Conservation (phyloP, 306 rosid genomes). For the Acacia crassicarpa region DNA sequence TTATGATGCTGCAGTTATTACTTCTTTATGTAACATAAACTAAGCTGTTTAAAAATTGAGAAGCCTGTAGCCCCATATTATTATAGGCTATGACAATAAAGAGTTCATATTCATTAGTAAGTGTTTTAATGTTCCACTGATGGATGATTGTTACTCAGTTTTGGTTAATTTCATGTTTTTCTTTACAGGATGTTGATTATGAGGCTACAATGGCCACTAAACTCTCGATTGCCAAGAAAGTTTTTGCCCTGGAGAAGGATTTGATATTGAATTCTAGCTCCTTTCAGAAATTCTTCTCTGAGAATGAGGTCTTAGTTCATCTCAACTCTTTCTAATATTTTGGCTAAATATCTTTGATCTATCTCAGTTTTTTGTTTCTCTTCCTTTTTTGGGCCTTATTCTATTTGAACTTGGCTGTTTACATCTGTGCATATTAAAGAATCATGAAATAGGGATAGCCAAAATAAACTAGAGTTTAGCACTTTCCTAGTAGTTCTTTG, state of each 20-base stretch:
- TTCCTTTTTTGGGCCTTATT: not conserved
- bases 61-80: not conserved
- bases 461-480: too few relatives aligned
- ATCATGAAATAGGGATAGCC: too few relatives aligned
- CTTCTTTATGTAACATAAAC: conserved; percentile 9
- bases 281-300: conserved; percentile 67
- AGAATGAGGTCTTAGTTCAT: conserved; percentile 69
- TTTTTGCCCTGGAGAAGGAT: conserved; percentile 73
- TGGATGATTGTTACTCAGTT: conserved; percentile 24
- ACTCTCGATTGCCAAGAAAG: conserved; percentile 82
- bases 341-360: conserved; percentile 11
- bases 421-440: not conserved
- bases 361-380: conserved; percentile 6
- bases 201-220: conserved; percentile 83
- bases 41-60: conserved; percentile 7
- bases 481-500: too few relatives aligned
- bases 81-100: not conserved
- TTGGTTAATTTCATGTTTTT: conserved; percentile 27
- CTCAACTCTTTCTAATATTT: conserved; percentile 20
- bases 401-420: conserved; percentile 13
- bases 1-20: conserved; percentile 20
- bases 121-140: conserved; percentile 1
- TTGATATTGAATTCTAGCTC: conserved; percentile 67
- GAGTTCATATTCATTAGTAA: not conserved
- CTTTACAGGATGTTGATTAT: conserved; percentile 81